Evolutionary conservation across 169 alveolate genomes (phyloP).

Genomic region (Plasmodium inui): DNA sequence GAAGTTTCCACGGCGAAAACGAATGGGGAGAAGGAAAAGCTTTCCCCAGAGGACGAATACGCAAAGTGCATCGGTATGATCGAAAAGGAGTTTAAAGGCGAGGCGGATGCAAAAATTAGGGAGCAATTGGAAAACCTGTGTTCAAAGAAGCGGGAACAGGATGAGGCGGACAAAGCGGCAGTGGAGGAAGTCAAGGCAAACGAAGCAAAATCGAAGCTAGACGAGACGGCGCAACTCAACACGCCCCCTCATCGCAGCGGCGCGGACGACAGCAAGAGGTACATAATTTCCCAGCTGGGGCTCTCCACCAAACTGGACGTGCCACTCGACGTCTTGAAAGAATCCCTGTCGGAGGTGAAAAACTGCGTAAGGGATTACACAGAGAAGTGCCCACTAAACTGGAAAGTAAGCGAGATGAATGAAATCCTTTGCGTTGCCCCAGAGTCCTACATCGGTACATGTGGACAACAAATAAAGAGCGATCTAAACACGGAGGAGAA

Average conservation of each 20-base stretch:
- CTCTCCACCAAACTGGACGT: conserved; percentile 46
- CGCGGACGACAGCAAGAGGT: neutral
- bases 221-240: neutral
- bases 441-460: conserved; percentile 81
- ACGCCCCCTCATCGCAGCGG: neutral
- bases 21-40: neutral
- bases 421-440: conserved; percentile 76
- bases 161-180: conserved; percentile 23
- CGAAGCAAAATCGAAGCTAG: neutral
- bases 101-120: conserved; percentile 16
- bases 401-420: conserved; percentile 32
- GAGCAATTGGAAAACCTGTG: conserved; percentile 55
- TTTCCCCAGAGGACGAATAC: conserved; percentile 12
- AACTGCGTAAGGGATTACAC: conserved; percentile 61
- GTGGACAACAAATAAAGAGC: conserved; percentile 59
- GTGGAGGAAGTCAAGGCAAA: neutral
- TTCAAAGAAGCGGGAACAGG: conserved; percentile 35
- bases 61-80: conserved; percentile 40
- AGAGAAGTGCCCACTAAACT: conserved; percentile 60
- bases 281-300: conserved; percentile 38
- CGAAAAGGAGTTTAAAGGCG: conserved; percentile 55
- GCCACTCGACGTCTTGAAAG: conserved; percentile 7
- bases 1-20: neutral
- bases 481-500: conserved; percentile 58
- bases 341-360: conserved; percentile 63